These are phyloP conservation scores for Syncephalastrum racemosum DNA, from an alignment of 371 early-diverging fungal species.

Conservation along the genomic window DNA sequence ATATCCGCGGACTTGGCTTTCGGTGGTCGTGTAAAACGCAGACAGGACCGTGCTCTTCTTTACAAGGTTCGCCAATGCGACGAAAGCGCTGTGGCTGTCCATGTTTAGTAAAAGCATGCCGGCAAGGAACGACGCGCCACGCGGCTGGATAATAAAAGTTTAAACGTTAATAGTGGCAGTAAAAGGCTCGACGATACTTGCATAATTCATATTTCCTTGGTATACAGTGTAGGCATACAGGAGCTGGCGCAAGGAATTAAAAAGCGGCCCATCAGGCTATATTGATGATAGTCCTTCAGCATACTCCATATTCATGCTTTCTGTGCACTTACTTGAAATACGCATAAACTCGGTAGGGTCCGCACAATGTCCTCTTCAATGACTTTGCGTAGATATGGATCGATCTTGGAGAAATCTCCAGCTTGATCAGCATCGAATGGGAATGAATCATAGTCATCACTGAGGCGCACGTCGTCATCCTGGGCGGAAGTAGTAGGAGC, in stretches of 20 bases:
- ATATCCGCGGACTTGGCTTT: conserved; percentile 42
- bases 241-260: conserved; percentile 37
- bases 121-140: conserved; percentile 50
- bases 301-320: neutral
- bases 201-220: conserved; percentile 35
- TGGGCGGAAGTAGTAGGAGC: neutral
- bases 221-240: conserved; percentile 45
- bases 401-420: conserved; percentile 15
- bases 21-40: conserved; percentile 37
- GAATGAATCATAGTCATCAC: conserved; percentile 7
- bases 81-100: conserved; percentile 38
- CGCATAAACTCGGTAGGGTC: conserved; percentile 50
- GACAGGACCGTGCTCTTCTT: conserved; percentile 35
- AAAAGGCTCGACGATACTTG: conserved; percentile 18
- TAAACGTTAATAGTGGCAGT: neutral
- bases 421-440: conserved; percentile 16
- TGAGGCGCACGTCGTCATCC: conserved; percentile 11
- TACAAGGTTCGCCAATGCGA: conserved; percentile 36
- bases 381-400: conserved; percentile 36
- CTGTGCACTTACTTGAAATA: conserved; percentile 43
- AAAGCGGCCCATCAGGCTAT: conserved; percentile 51
- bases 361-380: conserved; percentile 51
- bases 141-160: conserved; percentile 21
- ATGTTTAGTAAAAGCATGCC: conserved; percentile 49
- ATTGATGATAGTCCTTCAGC: neutral